Evolutionary conservation across 192 early-diverging fungal genomes (phyloP).

Genomic region (Oehlia diaphana): DNA sequence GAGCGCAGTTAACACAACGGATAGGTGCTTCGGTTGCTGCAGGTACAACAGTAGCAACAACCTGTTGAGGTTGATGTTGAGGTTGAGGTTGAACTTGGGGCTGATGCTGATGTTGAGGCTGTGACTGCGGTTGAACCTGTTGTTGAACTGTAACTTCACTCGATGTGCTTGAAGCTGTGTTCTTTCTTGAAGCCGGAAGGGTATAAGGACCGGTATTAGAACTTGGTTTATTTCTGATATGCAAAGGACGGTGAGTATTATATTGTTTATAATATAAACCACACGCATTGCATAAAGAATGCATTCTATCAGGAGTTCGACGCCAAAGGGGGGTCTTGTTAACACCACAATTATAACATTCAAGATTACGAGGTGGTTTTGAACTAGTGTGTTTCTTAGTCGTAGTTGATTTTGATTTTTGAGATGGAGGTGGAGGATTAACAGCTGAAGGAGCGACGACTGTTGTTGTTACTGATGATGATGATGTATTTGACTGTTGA

Average conservation of each 20-base stretch:
- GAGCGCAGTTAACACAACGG: slow-evolving; percentile 67
- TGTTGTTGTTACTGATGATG: not conserved
- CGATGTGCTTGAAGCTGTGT: not conserved
- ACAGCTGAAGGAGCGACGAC: not conserved
- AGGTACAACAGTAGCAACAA: slow-evolving; percentile 14
- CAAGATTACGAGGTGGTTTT: slow-evolving; percentile 50
- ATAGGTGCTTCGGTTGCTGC: slow-evolving; percentile 8
- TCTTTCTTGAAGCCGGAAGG: slow-evolving; percentile 31
- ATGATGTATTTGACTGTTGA: not conserved
- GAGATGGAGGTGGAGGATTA: not conserved
- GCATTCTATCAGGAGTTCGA: slow-evolving; percentile 69
- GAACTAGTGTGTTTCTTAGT: slow-evolving; percentile 40
- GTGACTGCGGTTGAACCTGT: slow-evolving; percentile 4
- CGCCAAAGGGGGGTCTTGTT: slow-evolving; percentile 80
- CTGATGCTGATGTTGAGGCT: slow-evolving; percentile 19
- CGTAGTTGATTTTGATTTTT: slow-evolving; percentile 35
- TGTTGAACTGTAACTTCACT: slow-evolving; percentile 9
- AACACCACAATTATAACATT: slow-evolving; percentile 78
- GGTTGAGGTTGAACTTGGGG: slow-evolving; percentile 27
- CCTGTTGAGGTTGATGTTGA: slow-evolving; percentile 31
- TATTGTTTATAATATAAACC: slow-evolving; percentile 69
- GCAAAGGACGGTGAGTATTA: slow-evolving; percentile 56
- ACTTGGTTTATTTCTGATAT: slow-evolving; percentile 55
- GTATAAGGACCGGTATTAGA: slow-evolving; percentile 40
- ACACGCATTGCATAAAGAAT: slow-evolving; percentile 87